A percentile compares a stretch with the other conserved stretches of the same genome.
phyloP scores from a whole-genome alignment of 306 rosid species.

The Leucaena leucocephala region DNA sequence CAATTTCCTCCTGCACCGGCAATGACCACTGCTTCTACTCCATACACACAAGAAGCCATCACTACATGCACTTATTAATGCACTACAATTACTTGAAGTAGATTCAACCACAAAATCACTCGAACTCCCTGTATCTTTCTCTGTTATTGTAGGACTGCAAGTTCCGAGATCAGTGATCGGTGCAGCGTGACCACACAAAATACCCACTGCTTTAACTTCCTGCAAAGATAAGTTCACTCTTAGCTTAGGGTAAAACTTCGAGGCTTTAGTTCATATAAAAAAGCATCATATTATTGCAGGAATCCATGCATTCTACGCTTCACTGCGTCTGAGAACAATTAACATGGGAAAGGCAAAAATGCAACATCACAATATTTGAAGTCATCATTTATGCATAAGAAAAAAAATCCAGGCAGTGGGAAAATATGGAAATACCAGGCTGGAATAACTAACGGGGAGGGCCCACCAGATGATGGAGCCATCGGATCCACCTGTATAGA shows the following conservation, averaged over 20 bases:
- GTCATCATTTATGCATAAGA: neutral
- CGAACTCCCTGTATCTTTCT: slow-evolving; percentile 36
- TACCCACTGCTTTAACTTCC: slow-evolving; percentile 79
- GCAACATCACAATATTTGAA: neutral
- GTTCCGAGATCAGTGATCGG: slow-evolving; percentile 71
- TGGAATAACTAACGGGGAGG: slow-evolving; percentile 51
- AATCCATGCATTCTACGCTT: neutral
- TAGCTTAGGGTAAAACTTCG: neutral
- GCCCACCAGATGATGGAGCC: slow-evolving; percentile 98
- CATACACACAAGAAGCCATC: slow-evolving; percentile 95
- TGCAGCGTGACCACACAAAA: slow-evolving; percentile 93
- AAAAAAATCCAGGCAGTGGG: slow-evolving; percentile 1
- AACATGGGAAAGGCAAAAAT: slow-evolving; percentile 8
- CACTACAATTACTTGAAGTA: slow-evolving; percentile 49
- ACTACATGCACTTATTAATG: slow-evolving; percentile 77
- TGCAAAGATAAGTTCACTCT: slow-evolving; percentile 39
- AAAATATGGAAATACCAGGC: slow-evolving; percentile 55
- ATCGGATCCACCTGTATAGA: slow-evolving; percentile 94
- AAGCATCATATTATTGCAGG: neutral
- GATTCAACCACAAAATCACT: slow-evolving; percentile 35
- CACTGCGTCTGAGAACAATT: neutral
- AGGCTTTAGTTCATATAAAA: neutral
- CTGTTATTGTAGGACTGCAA: slow-evolving; percentile 65
- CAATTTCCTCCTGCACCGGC: slow-evolving; percentile 81
- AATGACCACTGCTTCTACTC: slow-evolving; percentile 91